phyloP scores from a whole-genome alignment of 345 rosid species.

The Kandelia obovata region DNA sequence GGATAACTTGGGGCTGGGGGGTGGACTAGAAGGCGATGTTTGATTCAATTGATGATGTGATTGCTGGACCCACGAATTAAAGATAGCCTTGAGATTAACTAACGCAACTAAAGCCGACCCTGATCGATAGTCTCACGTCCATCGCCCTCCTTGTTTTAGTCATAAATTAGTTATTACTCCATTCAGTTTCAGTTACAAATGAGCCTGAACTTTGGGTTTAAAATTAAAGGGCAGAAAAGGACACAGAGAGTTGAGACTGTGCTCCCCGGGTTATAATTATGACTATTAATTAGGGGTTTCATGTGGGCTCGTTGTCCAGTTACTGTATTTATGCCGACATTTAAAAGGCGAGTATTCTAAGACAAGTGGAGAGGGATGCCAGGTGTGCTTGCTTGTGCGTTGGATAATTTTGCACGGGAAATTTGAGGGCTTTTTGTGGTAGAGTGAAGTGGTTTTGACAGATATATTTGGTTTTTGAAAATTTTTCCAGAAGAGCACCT shows the following conservation, averaged over 20 bases:
- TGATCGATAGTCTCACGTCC: neutral
- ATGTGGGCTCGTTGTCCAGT: too few relatives aligned
- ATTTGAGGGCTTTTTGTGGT: too few relatives aligned
- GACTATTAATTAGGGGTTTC: neutral
- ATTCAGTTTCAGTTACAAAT: conserved; percentile 9
- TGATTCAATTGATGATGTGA: conserved; percentile 30
- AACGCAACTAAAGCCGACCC: conserved; percentile 19
- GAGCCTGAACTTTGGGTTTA: neutral
- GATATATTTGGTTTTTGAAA: neutral
- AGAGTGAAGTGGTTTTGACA: neutral
- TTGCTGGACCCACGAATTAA: conserved; percentile 29
- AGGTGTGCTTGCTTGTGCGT: neutral
- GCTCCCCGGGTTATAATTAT: neutral
- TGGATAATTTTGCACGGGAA: too few relatives aligned
- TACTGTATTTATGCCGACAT: too few relatives aligned
- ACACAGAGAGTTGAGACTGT: neutral
- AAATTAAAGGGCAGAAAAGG: neutral
- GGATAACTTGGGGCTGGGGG: conserved; percentile 17
- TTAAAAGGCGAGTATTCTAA: neutral
- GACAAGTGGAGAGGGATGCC: neutral
- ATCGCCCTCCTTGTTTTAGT: neutral
- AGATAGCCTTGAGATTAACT: conserved; percentile 27
- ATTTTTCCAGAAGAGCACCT: neutral
- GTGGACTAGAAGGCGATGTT: conserved; percentile 17
- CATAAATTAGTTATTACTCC: conserved; percentile 2